Conservation (phyloP, 2,329 filamentous ascomycete species). For the Exophiala spinifera region DNA sequence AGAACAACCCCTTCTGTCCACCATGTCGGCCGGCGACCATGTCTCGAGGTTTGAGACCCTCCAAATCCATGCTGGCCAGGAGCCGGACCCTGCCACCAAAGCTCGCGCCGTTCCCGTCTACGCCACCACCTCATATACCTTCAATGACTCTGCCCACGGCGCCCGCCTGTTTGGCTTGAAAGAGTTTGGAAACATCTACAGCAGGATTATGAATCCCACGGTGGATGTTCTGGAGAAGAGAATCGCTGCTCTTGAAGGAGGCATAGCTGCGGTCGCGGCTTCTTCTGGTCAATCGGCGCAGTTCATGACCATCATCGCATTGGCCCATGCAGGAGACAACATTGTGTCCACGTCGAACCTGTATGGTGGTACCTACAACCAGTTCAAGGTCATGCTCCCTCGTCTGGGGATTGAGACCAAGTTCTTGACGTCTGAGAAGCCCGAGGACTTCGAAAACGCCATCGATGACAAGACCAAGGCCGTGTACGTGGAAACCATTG, state of each 20-base stretch:
- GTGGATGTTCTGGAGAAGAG: constrained; percentile 91
- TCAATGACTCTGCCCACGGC: constrained; percentile 94
- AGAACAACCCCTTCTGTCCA: constrained; percentile 6
- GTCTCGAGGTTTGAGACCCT: constrained; percentile 71
- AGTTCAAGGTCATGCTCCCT: constrained; percentile 82
- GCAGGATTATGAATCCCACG: constrained; percentile 92
- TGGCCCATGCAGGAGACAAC: constrained; percentile 81
- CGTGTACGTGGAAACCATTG: constrained; percentile 82
- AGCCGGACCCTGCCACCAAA: constrained; percentile 76
- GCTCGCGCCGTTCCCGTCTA: constrained; percentile 94
- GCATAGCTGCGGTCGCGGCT: constrained; percentile 58
- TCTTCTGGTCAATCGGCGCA: constrained; percentile 82
- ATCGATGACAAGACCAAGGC: constrained; percentile 90
- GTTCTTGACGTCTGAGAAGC: constrained; percentile 67
- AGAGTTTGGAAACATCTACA: constrained; percentile 97
- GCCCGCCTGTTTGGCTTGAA: constrained; percentile 94
- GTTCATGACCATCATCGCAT: constrained; percentile 75
- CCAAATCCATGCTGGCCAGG: constrained; percentile 80
- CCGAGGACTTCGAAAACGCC: constrained; percentile 69
- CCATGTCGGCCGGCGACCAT: constrained; percentile 37
- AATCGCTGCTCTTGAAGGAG: constrained; percentile 61
- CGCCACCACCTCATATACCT: constrained; percentile 86
- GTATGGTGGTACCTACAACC: constrained; percentile 91
- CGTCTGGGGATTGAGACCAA: constrained; percentile 77
- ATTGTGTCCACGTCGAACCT: constrained; percentile 82